phyloP scores from a whole-genome alignment of 768 basidiomycete genomes.

The Chiua virens region DNA sequence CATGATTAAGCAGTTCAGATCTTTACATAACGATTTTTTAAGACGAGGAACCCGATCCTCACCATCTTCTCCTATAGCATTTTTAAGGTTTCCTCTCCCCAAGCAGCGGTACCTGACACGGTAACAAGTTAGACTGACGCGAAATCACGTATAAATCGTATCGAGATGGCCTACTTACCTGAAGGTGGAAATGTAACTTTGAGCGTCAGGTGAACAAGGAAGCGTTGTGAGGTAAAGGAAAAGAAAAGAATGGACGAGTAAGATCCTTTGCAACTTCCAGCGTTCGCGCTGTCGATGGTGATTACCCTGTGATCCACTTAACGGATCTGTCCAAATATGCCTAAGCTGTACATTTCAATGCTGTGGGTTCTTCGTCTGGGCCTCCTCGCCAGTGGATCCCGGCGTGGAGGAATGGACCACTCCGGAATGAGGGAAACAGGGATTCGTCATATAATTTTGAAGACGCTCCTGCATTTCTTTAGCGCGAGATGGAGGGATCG shows the following conservation, averaged over 20 bases:
- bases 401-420: not conserved
- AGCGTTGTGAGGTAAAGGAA: too few species aligned
- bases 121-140: not conserved
- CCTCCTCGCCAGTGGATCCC: not conserved
- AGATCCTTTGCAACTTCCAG: too few species aligned
- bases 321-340: constrained; percentile 10
- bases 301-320: constrained; percentile 3
- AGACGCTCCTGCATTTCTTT: constrained; percentile 13
- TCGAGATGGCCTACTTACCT: constrained; percentile 5
- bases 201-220: too few species aligned
- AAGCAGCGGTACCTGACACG: constrained; percentile 15
- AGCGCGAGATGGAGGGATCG: constrained; percentile 5
- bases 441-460: constrained; percentile 9
- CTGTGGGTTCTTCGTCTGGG: not conserved
- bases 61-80: constrained; percentile 14
- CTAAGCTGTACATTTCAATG: constrained; percentile 10
- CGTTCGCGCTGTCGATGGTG: constrained; percentile 9
- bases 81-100: constrained; percentile 18
- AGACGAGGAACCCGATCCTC: constrained; percentile 14
- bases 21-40: not conserved
- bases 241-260: too few species aligned
- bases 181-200: constrained; percentile 9
- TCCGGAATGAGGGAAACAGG: constrained; percentile 12
- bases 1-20: too few species aligned
- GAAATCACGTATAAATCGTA: too few species aligned